Evolutionary conservation across 2,329 filamentous ascomycete species (phyloP).

Genomic region (Herpotrichia juniperi): DNA sequence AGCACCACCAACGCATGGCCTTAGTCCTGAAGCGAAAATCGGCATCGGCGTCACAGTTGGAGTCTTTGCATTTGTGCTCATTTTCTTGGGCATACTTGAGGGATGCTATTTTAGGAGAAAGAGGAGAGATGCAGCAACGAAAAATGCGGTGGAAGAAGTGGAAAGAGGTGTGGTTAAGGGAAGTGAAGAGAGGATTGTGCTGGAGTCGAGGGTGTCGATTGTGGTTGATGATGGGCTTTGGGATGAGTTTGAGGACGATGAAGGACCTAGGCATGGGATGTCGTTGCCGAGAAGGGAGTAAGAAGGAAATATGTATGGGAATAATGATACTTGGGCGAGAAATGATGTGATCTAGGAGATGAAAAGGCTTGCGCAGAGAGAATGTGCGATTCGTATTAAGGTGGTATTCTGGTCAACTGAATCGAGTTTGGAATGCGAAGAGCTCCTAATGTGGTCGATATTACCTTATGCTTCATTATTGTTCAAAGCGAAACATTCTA

Average conservation of each 20-base stretch:
- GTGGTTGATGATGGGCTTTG: slow-evolving; percentile 22
- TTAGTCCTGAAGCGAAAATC: slow-evolving; percentile 13
- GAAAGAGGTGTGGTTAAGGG: slow-evolving; percentile 17
- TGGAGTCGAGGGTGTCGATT: slow-evolving; percentile 33
- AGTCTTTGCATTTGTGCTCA: slow-evolving; percentile 9
- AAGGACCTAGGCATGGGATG: slow-evolving; percentile 26
- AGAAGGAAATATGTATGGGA: not conserved
- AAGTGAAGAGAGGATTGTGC: slow-evolving; percentile 29
- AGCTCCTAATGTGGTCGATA: no score
- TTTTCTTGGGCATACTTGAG: slow-evolving; percentile 13
- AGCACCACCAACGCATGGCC: slow-evolving; percentile 1
- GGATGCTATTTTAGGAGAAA: slow-evolving; percentile 22
- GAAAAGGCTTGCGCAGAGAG: not conserved
- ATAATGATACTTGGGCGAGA: not conserved
- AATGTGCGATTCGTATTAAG: not conserved
- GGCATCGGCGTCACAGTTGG: slow-evolving; percentile 14
- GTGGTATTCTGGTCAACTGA: not conserved
- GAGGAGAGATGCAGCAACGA: slow-evolving; percentile 21
- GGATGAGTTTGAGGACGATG: slow-evolving; percentile 10
- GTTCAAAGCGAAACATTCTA: no score
- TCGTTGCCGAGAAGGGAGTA: slow-evolving; percentile 18
- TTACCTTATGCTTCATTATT: no score
- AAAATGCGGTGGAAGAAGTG: slow-evolving; percentile 26
- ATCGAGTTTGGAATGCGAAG: no score
- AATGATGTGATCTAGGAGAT: not conserved